phyloP scores from a whole-genome alignment of 352 stramenopile species.

The Phytophthora colocasiae region DNA sequence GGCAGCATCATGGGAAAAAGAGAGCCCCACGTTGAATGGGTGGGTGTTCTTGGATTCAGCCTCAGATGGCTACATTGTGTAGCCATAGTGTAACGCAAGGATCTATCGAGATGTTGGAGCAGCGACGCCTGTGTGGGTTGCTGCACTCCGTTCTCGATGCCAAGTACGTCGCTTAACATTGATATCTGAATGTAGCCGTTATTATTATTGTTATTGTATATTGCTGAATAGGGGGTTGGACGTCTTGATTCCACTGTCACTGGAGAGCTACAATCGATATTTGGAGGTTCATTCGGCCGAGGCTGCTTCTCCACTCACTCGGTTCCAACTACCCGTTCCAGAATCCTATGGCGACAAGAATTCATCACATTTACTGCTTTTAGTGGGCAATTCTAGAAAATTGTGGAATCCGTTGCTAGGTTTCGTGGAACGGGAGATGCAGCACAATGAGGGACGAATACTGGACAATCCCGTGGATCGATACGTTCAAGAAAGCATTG shows the following conservation, averaged over 20 bases:
- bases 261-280: constrained; percentile 73
- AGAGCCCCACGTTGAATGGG: not conserved
- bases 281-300: constrained; percentile 45
- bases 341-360: constrained; percentile 10
- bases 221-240: constrained; percentile 56
- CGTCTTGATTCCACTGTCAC: constrained; percentile 67
- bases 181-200: not conserved
- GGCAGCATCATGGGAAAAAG: no score
- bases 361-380: constrained; percentile 60
- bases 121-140: constrained; percentile 21
- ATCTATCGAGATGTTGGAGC: constrained; percentile 22
- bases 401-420: constrained; percentile 64
- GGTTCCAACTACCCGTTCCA: constrained; percentile 53
- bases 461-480: constrained; percentile 60
- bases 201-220: not conserved
- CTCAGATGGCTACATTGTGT: not conserved
- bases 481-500: constrained; percentile 58
- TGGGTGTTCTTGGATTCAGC: not conserved
- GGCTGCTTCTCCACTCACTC: constrained; percentile 35
- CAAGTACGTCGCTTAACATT: constrained; percentile 19
- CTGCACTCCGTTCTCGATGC: constrained; percentile 19
- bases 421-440: constrained; percentile 47
- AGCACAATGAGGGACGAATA: constrained; percentile 34
- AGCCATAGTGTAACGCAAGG: not conserved
- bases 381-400: constrained; percentile 71